These are phyloP conservation scores for Umbelopsis vinacea DNA, from an alignment of 192 early-diverging fungal species.

Conservation along the genomic window DNA sequence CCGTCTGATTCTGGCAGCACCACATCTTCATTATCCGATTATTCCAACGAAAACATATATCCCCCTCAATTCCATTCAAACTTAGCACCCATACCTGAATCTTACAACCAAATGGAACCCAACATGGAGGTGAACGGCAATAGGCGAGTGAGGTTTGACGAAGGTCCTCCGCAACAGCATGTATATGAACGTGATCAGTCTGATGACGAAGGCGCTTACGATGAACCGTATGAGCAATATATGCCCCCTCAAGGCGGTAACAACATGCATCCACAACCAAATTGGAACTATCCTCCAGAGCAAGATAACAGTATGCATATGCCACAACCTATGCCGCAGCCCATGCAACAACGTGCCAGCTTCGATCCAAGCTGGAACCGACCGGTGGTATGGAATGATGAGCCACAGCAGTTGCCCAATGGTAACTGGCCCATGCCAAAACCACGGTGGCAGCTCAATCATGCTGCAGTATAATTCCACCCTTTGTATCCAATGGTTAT, in stretches of 20 bases:
- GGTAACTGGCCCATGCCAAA: constrained; percentile 18
- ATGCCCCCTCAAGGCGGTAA: not conserved
- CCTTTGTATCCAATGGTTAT: not conserved
- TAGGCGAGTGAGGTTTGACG: constrained; percentile 5
- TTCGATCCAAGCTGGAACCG: constrained; percentile 14
- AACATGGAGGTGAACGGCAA: constrained; percentile 1
- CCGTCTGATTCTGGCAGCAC: constrained; percentile 5
- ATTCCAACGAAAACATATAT: not conserved
- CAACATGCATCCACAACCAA: not conserved
- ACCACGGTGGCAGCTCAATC: constrained; percentile 11
- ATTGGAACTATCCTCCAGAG: constrained; percentile 6
- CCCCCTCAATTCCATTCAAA: not conserved
- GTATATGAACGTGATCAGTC: constrained; percentile 8
- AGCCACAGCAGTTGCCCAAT: constrained; percentile 11
- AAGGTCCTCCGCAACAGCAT: constrained; percentile 9
- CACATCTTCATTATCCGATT: constrained; percentile 9
- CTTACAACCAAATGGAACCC: not conserved
- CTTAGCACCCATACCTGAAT: constrained; percentile 6
- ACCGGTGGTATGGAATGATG: not conserved
- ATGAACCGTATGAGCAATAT: constrained; percentile 3
- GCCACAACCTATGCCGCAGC: not conserved
- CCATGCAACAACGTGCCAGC: not conserved
- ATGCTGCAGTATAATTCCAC: not conserved
- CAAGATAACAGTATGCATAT: not conserved
- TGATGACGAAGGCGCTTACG: constrained; percentile 2